Evolutionary conservation across 2,329 filamentous ascomycete species (phyloP), one percentile per base, ranked within the genome.

Genomic region (Xylariaceae sp.): DNA sequence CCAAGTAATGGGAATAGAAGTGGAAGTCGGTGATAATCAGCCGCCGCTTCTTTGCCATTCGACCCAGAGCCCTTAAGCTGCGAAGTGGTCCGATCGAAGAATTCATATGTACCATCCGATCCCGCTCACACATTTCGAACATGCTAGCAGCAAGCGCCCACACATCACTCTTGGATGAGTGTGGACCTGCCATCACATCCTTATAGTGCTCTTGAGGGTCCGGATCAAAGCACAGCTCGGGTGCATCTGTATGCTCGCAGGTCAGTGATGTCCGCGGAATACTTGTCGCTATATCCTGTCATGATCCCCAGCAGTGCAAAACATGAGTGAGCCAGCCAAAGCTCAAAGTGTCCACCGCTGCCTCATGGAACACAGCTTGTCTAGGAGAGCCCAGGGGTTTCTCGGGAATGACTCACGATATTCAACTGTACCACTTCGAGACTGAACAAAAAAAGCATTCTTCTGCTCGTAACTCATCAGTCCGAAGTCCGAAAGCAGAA

Each of bases 401-500:
- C 2, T n/a, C 18, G 5, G 34, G 35, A 18, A 3, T 39, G 11
- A 41, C 50, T 52, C 18, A 52, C 50, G 55, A n/a, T 18, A 56
- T 11, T 56, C 48, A 2, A 51, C n/a, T 39, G 55, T 57, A 6
- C 55, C 50, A 41, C 13, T 17, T 11, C 44, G 8, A 3, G 49
- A 5, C 5, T 35, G 13, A 6, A 8, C 17, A 11, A 6, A 23
- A 44, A 44, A n/a, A 13, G 4, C 13, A 41, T 34, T 34, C 5
- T 34, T 6, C 8, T 44, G 13, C 17, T 61, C 62, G 18, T 39
- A 52, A 8, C 51, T 13, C 37, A 60, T 59, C 7, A 64, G 45
- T 23, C 61, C 65, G 15, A 65, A 65, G 48, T 67, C 65, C 1
- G 62, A 59, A 8, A 67, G 56, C 11, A 67, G 35, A 9, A 60